Base-by-base conservation (phyloP, 2,329 filamentous ascomycete species). In the Cercospora sp. region DNA sequence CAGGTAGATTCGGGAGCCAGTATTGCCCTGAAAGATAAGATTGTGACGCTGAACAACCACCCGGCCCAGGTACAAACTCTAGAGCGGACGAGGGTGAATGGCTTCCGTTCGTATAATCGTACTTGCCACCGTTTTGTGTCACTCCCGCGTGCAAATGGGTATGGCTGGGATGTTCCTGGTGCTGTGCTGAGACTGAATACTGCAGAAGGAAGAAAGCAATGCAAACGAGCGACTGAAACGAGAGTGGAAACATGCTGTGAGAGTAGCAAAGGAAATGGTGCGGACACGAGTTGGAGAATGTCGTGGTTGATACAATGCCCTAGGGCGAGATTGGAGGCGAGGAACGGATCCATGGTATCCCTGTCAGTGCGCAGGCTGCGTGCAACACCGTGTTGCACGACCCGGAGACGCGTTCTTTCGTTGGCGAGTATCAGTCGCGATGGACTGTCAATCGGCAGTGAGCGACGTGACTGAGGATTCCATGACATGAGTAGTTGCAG, bases 1-100 rank as follows among this genome's bases (percentile, higher is more conserved):
- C 69, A n/a, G 65, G 77, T 75, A 95, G 89, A 69, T 83, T 83
- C 34, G 86, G 84, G 66, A 95, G 79, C 92, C 92, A 96, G 84
- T 90, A 95, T 18, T 59, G 28, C n/a, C 12, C 55, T 37, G 28
- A 16, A 5, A 5, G 0, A 24, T 59, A 37, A 18, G 55, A 24
- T 2, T 34, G 28, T 37, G 55, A 37, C 18, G 30, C 55, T 6
- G 55, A 30, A 32, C 55, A 59, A 21, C 55, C 55, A 37, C 55
- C 55, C 10, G 32, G 16, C 16, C 55, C 55, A 12, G n/a, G n/a
- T 21, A 7, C 18, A 12, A 59, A 32, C 2, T 28, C 49, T 16
- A 55, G 21, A 16, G 24, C 24, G 49, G 24, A 30, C 7, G 49
- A 24, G 3, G 12, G 3, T 26, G 24, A 55, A 26, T 55, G 24